A percentile compares a stretch with the other conserved stretches of the same genome.
Evolutionary conservation across 768 basidiomycete species (phyloP).

Genomic region (Kwoniella sp.): DNA sequence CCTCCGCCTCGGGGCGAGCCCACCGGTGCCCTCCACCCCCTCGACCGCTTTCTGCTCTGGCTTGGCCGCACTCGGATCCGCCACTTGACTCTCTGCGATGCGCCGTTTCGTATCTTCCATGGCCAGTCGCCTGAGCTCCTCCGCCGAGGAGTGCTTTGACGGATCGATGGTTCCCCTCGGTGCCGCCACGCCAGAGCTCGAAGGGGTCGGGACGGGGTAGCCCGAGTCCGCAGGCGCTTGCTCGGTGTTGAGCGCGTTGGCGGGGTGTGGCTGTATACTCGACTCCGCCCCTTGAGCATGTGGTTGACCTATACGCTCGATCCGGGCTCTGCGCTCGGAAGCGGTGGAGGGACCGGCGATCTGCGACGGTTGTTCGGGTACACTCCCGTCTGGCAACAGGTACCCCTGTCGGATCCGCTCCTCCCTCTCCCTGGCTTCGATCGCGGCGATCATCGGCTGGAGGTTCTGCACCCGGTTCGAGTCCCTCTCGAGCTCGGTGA

Average conservation of each 20-base stretch:
- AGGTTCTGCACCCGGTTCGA: constrained; percentile 19
- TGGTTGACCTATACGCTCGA: constrained; percentile 4
- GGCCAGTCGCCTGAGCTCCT: constrained; percentile 33
- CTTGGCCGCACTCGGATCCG: background rate
- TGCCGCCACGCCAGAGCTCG: constrained; percentile 12
- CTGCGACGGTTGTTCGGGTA: background rate
- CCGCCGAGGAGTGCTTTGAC: constrained; percentile 16
- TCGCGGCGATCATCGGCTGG: constrained; percentile 28
- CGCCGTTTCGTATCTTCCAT: constrained; percentile 42
- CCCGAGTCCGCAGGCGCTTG: background rate
- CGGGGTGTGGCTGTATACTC: constrained; percentile 1
- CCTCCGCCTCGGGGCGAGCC: constrained; percentile 18
- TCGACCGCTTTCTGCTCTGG: too few species aligned
- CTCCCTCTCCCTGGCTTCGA: constrained; percentile 36
- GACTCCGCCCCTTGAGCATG: background rate
- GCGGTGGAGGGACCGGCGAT: constrained; percentile 15
- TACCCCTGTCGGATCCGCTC: constrained; percentile 45
- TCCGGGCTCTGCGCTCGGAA: constrained; percentile 1
- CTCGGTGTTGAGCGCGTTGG: constrained; percentile 8
- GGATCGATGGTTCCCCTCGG: constrained; percentile 29
- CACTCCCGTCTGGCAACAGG: constrained; percentile 14
- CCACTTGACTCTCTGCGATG: constrained; percentile 12
- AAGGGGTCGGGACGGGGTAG: constrained; percentile 33
- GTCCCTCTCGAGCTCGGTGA: constrained; percentile 31
- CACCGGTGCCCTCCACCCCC: background rate